A percentile compares a stretch with the other conserved stretches of the same genome.
Evolutionary conservation across 306 rosid genomes (phyloP).

Genomic region (Trichosanthes cucumerina): DNA sequence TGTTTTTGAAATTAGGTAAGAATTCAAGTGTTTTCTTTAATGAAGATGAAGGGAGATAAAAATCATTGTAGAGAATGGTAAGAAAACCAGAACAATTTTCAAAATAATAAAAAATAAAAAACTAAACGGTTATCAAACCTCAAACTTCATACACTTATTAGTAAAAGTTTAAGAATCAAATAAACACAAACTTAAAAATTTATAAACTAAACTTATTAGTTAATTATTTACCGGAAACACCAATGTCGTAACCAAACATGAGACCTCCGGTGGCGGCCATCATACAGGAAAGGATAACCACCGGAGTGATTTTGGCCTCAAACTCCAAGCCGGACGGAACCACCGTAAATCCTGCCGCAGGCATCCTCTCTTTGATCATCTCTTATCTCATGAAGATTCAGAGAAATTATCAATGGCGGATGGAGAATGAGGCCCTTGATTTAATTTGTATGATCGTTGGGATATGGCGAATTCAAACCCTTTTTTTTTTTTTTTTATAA

Average conservation of each 20-base stretch:
- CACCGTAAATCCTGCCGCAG: constrained; percentile 25
- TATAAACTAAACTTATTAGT: too few species aligned
- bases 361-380: neutral
- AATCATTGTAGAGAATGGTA: too few species aligned
- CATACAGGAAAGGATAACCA: constrained; percentile 39
- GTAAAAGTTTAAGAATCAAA: too few species aligned
- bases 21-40: too few species aligned
- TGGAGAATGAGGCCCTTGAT: neutral
- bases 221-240: constrained; percentile 33
- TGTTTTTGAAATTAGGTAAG: too few species aligned
- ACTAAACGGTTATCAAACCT: too few species aligned
- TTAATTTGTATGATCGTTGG: neutral
- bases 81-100: too few species aligned
- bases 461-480: neutral
- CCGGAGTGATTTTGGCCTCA: constrained; percentile 35
- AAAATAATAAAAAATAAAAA: too few species aligned
- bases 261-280: constrained; percentile 55
- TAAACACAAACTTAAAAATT: too few species aligned
- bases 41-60: too few species aligned
- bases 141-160: too few species aligned
- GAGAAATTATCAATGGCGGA: neutral
- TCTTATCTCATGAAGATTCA: neutral
- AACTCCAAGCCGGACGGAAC: constrained; percentile 7
- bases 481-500: too few species aligned
- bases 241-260: constrained; percentile 58